Base-by-base conservation (phyloP, 1,284 basidiomycete species). In the Rhodofomes roseus region DNA sequence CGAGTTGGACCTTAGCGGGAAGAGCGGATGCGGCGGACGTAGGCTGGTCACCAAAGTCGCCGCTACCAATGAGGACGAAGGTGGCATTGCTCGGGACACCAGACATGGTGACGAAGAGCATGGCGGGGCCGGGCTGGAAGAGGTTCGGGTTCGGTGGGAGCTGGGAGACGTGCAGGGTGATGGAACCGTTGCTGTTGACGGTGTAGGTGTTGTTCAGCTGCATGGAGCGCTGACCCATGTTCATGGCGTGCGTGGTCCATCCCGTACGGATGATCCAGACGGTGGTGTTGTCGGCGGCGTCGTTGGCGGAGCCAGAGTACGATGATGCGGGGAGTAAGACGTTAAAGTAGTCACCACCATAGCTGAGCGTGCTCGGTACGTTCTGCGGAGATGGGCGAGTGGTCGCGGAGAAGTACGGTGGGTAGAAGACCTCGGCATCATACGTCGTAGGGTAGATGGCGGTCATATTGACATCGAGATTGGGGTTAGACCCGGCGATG, bases 221-320 rank as follows among this genome's bases (percentile, higher is more conserved):
- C 60, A 92, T 66, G 62, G 79, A 80, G n/a, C 92, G 83, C 72
- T 93, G 92, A 23, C 92, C 92, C 90, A 94, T 95, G 79, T 96
- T 96, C 86, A 98, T 92, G 27, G 88, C 95, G 74, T 98, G 96
- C 0, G 95, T 98, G 0, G 93, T 93, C 79, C 95, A 98, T 7
- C 96, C 96, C 31, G 88, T 83, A 60, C 96, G 90, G 62, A 93
- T 80, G 65, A 98, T 75, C 59, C 88, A 85, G 20, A 96, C 90
- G 22, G 86, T 90, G 43, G 95, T 91, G 66, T 87, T 88, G 59
- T 86, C 83, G 14, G 88, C 89, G 3, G 88, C 89, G 57, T 81
- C 79, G 65, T 89, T 88, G 23, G 83, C 79, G 4, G 86, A 78
- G 20, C 90, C 88, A 4, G 81, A 78, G 65, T 89, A 91, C 14